Evolutionary conservation across 208 protist genomes (phyloP).

Genomic region (Lotmaria passim): DNA sequence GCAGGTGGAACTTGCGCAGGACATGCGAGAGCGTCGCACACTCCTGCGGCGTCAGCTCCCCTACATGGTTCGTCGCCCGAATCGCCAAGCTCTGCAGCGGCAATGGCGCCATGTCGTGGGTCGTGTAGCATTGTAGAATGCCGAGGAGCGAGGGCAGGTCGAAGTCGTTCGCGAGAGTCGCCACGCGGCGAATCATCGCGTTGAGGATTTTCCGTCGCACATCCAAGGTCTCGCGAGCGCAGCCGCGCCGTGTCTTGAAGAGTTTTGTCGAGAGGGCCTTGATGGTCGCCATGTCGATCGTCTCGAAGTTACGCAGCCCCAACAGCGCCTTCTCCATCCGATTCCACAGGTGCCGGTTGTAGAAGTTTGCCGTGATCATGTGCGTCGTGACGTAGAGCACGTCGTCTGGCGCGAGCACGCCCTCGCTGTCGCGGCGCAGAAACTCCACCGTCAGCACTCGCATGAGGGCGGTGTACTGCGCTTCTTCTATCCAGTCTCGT

Average conservation of each 20-base stretch:
- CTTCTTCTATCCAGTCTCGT: conserved; percentile 66
- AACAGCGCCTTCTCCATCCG: conserved; percentile 74
- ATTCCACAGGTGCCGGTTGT: conserved; percentile 91
- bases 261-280: conserved; percentile 89
- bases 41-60: conserved; percentile 87
- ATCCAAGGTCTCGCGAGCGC: conserved; percentile 81
- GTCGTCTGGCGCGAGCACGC: conserved; percentile 85
- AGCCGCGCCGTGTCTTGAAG: conserved; percentile 86
- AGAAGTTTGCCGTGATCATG: conserved; percentile 86
- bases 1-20: conserved; percentile 76
- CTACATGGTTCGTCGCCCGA: conserved; percentile 85
- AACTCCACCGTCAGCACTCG: conserved; percentile 83
- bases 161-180: conserved; percentile 87
- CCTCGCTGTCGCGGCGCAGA: conserved; percentile 79
- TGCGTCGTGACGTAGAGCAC: conserved; percentile 88
- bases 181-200: conserved; percentile 77
- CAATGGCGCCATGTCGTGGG: conserved; percentile 81
- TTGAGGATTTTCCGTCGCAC: conserved; percentile 81
- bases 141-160: conserved; percentile 87
- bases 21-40: conserved; percentile 83
- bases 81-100: conserved; percentile 79
- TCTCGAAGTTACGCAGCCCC: conserved; percentile 62
- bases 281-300: conserved; percentile 80
- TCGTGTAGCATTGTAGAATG: conserved; percentile 90
- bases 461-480: conserved; percentile 77